Evolutionary conservation across 2,329 filamentous ascomycete species (phyloP), one percentile per base, ranked within the genome.

Genomic region (Sclerotinia glacialis): DNA sequence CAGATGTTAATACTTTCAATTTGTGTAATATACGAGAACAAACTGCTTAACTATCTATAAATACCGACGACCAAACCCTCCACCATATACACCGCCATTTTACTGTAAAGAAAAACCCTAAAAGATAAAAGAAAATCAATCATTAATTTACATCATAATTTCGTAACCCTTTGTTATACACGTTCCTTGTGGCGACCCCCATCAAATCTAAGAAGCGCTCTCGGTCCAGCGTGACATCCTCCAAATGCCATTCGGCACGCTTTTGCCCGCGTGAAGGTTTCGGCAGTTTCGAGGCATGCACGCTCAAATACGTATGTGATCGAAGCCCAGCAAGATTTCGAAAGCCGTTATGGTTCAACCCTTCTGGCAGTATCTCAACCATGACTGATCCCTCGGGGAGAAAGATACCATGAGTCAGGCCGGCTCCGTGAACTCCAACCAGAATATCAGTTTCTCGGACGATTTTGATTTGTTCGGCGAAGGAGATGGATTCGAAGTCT

Each of bases 351-450:
- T 42, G 53, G n/a, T 42, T 56, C 1, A 56, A 12, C 9, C 18
- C 53, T 18, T 56, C 53, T 12, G 53, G 53, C 5, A 56, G n/a
- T 16, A 56, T 56, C 53, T 56, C 53, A 11, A 56, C 53, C 53
- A 56, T 56, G 4, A 40, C 53, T 40, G 53, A 56, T 11, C 34
- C 4, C 26, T 56, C 34, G n/a, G 12, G 53, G 53, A 56, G 53
- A 56, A 56, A 56, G 1, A 56, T 56, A 11, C 53, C 53, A 42
- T 56, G 53, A 5, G 53, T 56, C 1, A 42, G 3, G 6, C 53
- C 53, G 12, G 34, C 53, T 18, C 53, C 53, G 23, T 42, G 53
- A 18, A 56, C 53, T 11, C 53, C 34, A 2, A 56, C 53, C 4
- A 56, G 53, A 18, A 56, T n/a, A 3, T 56, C 53, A 26, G 53